phyloP scores from a whole-genome alignment of 495 filamentous ascomycete genomes.

The Daldinia caldariorum region DNA sequence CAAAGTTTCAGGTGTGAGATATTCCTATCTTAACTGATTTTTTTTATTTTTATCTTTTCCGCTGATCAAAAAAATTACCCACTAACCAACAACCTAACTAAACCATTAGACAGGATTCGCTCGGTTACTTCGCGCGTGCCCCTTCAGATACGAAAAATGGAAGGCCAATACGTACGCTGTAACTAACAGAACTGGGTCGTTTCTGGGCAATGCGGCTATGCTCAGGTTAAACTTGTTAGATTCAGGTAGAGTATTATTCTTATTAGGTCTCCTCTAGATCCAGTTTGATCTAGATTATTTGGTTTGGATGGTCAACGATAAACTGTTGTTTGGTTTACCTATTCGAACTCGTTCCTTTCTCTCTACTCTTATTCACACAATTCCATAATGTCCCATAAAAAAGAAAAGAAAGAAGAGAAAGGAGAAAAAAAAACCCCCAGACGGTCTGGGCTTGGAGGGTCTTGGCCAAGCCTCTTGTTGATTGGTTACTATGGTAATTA shows the following conservation, averaged over 20 bases:
- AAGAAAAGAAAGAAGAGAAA: not conserved
- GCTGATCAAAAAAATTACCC: not conserved
- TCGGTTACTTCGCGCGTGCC: not conserved
- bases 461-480: conserved; percentile 13
- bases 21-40: not conserved
- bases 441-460: conserved; percentile 32
- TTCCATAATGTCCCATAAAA: not conserved
- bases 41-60: not conserved
- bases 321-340: not conserved
- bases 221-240: not conserved
- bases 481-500: not conserved
- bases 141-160: not conserved
- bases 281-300: conserved; percentile 1
- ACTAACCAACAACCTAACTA: too few species aligned
- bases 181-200: not conserved
- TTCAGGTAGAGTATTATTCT: too few species aligned
- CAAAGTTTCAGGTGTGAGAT: not conserved
- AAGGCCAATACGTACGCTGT: not conserved
- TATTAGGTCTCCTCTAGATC: too few species aligned
- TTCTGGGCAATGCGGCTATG: conserved; percentile 45
- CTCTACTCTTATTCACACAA: not conserved
- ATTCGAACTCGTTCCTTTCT: too few species aligned
- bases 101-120: not conserved
- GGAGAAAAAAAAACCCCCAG: not conserved
- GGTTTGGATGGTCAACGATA: not conserved